Evolutionary conservation across 192 early-diverging fungal genomes (phyloP).

Genomic region (Rhizophagus sp.): DNA sequence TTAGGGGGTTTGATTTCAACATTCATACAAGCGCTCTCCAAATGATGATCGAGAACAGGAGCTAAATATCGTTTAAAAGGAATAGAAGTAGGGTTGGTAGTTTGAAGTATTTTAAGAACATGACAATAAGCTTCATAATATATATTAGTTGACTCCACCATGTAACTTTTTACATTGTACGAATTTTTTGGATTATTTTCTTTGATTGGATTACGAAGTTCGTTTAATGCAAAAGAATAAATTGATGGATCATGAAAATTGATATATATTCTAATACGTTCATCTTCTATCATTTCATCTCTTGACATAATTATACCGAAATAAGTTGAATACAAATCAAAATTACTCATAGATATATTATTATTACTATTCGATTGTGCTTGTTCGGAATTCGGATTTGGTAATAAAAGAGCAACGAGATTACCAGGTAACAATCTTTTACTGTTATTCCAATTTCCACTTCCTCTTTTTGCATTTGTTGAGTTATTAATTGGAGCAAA

Average conservation of each 20-base stretch:
- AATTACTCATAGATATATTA: too few relatives aligned
- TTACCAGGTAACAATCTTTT: slow-evolving; percentile 45
- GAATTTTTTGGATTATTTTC: too few relatives aligned
- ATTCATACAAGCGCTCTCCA: too few relatives aligned
- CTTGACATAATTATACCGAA: slow-evolving; percentile 43
- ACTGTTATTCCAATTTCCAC: slow-evolving; percentile 48
- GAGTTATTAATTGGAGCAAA: slow-evolving; percentile 27
- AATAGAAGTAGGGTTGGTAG: slow-evolving; percentile 31
- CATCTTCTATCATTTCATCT: slow-evolving; percentile 11
- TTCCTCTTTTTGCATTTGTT: slow-evolving; percentile 21
- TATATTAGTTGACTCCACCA: slow-evolving; percentile 39
- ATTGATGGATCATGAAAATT: slow-evolving; percentile 35
- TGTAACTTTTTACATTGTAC: slow-evolving; percentile 20
- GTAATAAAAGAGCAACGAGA: slow-evolving; percentile 43
- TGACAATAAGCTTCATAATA: slow-evolving; percentile 42
- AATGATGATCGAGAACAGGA: not conserved
- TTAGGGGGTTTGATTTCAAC: slow-evolving; percentile 32
- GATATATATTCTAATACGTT: slow-evolving; percentile 31
- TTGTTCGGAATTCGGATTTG: not conserved
- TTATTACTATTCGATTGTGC: not conserved
- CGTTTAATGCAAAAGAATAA: slow-evolving; percentile 26
- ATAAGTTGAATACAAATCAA: not conserved
- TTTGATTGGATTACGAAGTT: not conserved
- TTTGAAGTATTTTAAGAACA: slow-evolving; percentile 40
- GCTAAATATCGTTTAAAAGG: slow-evolving; percentile 47